Conservation (phyloP, 345 rosid genomes). For the Boechera retrofracta region DNA sequence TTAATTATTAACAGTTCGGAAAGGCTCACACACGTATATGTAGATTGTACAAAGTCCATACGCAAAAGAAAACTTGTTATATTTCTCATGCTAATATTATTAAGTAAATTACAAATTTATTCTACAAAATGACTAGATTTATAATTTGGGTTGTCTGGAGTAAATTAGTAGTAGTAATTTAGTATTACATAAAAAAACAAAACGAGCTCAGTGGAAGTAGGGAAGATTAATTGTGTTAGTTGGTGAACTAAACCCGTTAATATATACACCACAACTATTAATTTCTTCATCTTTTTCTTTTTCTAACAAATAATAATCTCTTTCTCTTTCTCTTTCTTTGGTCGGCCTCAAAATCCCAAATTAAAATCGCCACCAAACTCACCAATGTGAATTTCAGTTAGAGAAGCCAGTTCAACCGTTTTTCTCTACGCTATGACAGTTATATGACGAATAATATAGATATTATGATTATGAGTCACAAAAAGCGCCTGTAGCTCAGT, state of each 20-base stretch:
- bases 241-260: slow-evolving; percentile 40
- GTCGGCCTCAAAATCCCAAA: slow-evolving; percentile 15
- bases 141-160: slow-evolving; percentile 18
- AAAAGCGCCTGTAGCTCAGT: slow-evolving; percentile 88
- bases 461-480: fast-evolving
- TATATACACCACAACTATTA: slow-evolving; percentile 25
- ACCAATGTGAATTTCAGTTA: slow-evolving; percentile 42
- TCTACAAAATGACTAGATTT: not conserved
- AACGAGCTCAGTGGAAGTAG: slow-evolving; percentile 18
- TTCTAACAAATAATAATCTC: slow-evolving; percentile 9
- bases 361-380: slow-evolving; percentile 41
- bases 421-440: not conserved
- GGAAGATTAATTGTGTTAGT: slow-evolving; percentile 34
- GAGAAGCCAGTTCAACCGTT: slow-evolving; percentile 41
- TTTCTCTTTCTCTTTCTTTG: not conserved
- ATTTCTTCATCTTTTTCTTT: not conserved
- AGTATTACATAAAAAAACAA: slow-evolving; percentile 7
- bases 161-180: slow-evolving; percentile 8
- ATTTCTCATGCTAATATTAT: not conserved
- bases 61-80: not conserved
- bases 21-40: not conserved
- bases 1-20: not conserved
- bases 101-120: not conserved
- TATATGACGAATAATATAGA: fast-evolving
- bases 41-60: not conserved